phyloP scores from a whole-genome alignment of 2,329 filamentous ascomycete genomes.

The Hymenoscyphus scutula region DNA sequence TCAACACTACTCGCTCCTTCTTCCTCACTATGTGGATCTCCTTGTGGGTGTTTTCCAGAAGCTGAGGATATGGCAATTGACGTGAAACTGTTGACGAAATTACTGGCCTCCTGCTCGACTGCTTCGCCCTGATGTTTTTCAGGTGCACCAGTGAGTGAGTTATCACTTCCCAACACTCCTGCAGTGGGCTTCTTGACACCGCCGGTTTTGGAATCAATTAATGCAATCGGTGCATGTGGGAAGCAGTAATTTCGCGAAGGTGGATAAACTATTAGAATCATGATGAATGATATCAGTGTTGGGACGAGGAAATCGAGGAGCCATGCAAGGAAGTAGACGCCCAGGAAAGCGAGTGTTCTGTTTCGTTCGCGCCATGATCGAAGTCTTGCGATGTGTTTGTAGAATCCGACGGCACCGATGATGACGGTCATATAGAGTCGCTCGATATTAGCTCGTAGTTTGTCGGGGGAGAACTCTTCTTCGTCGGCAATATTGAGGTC shows the following conservation, averaged over 20 bases:
- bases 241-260: constrained; percentile 18
- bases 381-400: constrained; percentile 24
- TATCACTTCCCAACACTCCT: constrained; percentile 22
- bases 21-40: constrained; percentile 18
- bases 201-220: constrained; percentile 23
- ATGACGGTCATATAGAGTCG: constrained; percentile 23
- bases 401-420: constrained; percentile 18
- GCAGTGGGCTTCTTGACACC: constrained; percentile 22
- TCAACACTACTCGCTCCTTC: constrained; percentile 19
- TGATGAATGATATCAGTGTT: constrained; percentile 20
- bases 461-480: constrained; percentile 23
- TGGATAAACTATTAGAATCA: constrained; percentile 19
- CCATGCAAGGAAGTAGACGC: constrained; percentile 24
- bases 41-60: constrained; percentile 23
- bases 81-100: constrained; percentile 22
- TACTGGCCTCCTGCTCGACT: constrained; percentile 26
- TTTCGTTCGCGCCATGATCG: constrained; percentile 25
- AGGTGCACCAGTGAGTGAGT: constrained; percentile 25
- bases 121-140: constrained; percentile 27
- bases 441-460: constrained; percentile 23
- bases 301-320: constrained; percentile 22
- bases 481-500: constrained; percentile 22
- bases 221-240: constrained; percentile 21
- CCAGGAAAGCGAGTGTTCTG: constrained; percentile 22
- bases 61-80: constrained; percentile 17